phyloP scores from a whole-genome alignment of 139 green algal genomes.

The Chlorella sorokiniana region DNA sequence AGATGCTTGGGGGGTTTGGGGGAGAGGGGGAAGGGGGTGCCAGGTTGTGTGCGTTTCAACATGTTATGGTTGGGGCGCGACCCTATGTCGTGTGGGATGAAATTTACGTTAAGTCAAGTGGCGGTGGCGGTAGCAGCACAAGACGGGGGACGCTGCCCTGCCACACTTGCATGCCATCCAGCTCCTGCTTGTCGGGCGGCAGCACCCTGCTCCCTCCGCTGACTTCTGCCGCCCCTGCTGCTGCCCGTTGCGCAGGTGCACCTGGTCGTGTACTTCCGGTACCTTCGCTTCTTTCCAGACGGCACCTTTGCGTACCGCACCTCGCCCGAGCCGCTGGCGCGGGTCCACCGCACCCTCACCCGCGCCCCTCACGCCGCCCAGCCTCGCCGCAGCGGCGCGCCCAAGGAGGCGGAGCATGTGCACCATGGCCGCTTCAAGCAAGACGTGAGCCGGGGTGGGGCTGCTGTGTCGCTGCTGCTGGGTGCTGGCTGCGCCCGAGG shows the following conservation, averaged over 20 bases:
- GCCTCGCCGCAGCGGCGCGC: constrained; percentile 2
- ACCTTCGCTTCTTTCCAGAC: constrained; percentile 77
- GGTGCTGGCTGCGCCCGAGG: neutral
- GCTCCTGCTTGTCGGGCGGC: neutral
- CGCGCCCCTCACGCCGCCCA: neutral
- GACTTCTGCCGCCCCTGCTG: neutral
- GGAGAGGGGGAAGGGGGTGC: no score
- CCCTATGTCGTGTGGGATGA: neutral
- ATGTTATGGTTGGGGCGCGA: no score
- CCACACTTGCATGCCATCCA: neutral
- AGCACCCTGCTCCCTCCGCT: neutral
- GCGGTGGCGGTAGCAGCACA: no score
- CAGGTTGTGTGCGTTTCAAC: no score
- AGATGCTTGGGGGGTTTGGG: neutral
- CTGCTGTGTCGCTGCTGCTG: neutral
- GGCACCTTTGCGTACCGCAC: constrained; percentile 81
- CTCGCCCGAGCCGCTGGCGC: constrained; percentile 57
- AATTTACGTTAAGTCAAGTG: no score
- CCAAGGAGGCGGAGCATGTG: constrained; percentile 14
- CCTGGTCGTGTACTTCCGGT: constrained; percentile 69
- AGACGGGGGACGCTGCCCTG: no score
- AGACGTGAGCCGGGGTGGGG: neutral
- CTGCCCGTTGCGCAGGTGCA: constrained; percentile 41
- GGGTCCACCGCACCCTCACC: constrained; percentile 60
- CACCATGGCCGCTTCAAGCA: constrained; percentile 31